A percentile compares a stretch with the other conserved stretches of the same genome.
These are phyloP conservation scores for Xanthoceras sorbifolium DNA, from an alignment of 345 rosid species.

Conservation along the genomic window DNA sequence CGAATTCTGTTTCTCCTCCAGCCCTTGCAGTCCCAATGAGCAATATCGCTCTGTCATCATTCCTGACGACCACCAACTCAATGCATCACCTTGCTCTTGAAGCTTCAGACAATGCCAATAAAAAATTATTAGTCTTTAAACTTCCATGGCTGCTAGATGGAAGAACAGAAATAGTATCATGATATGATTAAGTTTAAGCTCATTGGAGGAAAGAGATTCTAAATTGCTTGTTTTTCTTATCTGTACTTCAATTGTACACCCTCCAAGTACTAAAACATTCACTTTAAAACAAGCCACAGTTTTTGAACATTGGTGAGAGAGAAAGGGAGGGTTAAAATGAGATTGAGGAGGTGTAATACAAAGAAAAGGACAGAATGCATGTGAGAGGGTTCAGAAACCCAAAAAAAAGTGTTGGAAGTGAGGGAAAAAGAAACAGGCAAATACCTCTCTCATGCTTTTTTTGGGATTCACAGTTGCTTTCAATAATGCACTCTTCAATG, in stretches of 20 bases:
- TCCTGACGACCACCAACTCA: too few species aligned
- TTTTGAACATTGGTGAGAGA: neutral
- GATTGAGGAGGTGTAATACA: neutral
- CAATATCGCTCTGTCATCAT: neutral
- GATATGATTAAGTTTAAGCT: constrained; percentile 16
- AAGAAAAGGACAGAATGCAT: constrained; percentile 26
- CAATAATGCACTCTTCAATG: constrained; percentile 19
- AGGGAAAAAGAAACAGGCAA: constrained; percentile 14
- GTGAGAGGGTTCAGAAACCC: constrained; percentile 40
- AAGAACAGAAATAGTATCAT: too few species aligned
- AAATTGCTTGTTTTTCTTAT: constrained; percentile 39
- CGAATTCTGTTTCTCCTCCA: constrained; percentile 15
- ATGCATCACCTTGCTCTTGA: constrained; percentile 19
- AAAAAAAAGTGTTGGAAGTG: constrained; percentile 12
- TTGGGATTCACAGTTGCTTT: constrained; percentile 23
- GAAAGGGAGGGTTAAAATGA: neutral
- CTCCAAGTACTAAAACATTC: neutral
- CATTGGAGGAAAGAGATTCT: constrained; percentile 67
- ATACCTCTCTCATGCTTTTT: constrained; percentile 8
- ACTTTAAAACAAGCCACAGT: neutral
- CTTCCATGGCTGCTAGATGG: too few species aligned
- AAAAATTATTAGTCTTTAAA: too few species aligned
- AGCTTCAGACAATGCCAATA: too few species aligned
- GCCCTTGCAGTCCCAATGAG: constrained; percentile 11
- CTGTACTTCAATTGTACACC: neutral